Percentiles rank a stretch among this genome's conserved stretches.
phyloP scores from a whole-genome alignment of 495 filamentous ascomycete genomes.

The Bombardia bombarda region DNA sequence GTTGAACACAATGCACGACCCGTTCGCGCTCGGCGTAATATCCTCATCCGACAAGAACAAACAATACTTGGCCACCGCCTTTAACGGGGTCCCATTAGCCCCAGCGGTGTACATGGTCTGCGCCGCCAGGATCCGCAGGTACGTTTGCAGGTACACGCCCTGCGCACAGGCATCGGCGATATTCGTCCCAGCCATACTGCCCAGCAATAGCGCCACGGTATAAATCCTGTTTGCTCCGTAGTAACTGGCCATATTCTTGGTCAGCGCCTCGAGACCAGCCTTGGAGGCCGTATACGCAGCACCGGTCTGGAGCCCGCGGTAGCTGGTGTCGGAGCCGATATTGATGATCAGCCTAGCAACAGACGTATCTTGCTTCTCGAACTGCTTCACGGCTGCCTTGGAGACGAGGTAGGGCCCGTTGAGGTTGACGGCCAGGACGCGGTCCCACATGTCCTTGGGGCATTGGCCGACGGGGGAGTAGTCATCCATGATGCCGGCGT shows the following conservation, averaged over 20 bases:
- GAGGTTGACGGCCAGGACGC: constrained; percentile 50
- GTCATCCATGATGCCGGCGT: constrained; percentile 44
- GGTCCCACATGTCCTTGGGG: constrained; percentile 46
- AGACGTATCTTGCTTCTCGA: constrained; percentile 26
- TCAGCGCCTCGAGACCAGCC: constrained; percentile 49
- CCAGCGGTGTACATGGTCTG: constrained; percentile 13
- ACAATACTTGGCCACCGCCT: constrained; percentile 33
- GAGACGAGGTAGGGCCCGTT: constrained; percentile 49
- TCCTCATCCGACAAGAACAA: constrained; percentile 31
- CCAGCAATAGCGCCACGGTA: constrained; percentile 47
- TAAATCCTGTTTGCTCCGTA: constrained; percentile 52
- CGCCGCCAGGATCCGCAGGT: constrained; percentile 20
- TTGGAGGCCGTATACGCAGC: constrained; percentile 50
- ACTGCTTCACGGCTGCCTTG: constrained; percentile 43
- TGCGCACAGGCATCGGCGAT: constrained; percentile 41
- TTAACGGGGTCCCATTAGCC: constrained; percentile 14
- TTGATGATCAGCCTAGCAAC: constrained; percentile 37
- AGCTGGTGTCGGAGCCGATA: constrained; percentile 34
- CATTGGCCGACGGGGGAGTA: constrained; percentile 47
- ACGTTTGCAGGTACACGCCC: constrained; percentile 39
- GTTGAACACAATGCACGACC: constrained; percentile 29
- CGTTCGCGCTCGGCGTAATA: constrained; percentile 28
- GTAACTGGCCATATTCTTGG: constrained; percentile 54
- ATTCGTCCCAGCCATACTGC: constrained; percentile 50
- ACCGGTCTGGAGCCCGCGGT: constrained; percentile 29